These are phyloP conservation scores for Colletotrichum lupini DNA, from an alignment of 2,329 filamentous ascomycete genomes.

Conservation along the genomic window DNA sequence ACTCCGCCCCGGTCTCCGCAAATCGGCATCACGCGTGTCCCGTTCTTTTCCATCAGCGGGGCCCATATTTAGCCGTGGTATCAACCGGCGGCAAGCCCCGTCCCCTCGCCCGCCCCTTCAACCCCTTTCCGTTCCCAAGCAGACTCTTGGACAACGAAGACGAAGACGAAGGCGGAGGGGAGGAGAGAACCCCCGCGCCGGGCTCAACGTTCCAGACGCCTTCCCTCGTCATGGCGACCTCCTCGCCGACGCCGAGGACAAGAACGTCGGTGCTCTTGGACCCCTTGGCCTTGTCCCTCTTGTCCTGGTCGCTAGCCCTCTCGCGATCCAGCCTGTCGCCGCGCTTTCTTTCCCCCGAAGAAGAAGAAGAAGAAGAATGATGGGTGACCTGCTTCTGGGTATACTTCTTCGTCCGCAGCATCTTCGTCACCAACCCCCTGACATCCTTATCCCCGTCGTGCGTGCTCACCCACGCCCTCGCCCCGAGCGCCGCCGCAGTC, in stretches of 20 bases:
- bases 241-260: constrained; percentile 54
- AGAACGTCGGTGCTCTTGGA: constrained; percentile 52
- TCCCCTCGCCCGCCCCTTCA: constrained; percentile 5
- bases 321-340: constrained; percentile 2
- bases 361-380: constrained; percentile 21
- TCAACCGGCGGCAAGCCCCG: constrained; percentile 19
- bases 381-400: constrained; percentile 56
- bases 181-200: neutral
- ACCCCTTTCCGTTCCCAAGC: neutral
- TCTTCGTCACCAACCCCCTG: constrained; percentile 60
- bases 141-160: neutral
- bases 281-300: constrained; percentile 21
- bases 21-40: no score
- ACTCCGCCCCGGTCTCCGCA: no score
- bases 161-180: no score
- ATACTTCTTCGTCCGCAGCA: constrained; percentile 60
- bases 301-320: constrained; percentile 11
- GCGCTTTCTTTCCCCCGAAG: neutral
- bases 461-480: constrained; percentile 69
- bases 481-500: constrained; percentile 64
- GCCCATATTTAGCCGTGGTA: constrained; percentile 8
- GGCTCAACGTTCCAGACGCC: constrained; percentile 45
- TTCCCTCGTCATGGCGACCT: constrained; percentile 53
- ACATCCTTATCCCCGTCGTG: constrained; percentile 71
- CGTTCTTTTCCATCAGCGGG: neutral